These are phyloP conservation scores for Selenicereus undatus DNA, from an alignment of 148 eudicot genomes.

Conservation along the genomic window DNA sequence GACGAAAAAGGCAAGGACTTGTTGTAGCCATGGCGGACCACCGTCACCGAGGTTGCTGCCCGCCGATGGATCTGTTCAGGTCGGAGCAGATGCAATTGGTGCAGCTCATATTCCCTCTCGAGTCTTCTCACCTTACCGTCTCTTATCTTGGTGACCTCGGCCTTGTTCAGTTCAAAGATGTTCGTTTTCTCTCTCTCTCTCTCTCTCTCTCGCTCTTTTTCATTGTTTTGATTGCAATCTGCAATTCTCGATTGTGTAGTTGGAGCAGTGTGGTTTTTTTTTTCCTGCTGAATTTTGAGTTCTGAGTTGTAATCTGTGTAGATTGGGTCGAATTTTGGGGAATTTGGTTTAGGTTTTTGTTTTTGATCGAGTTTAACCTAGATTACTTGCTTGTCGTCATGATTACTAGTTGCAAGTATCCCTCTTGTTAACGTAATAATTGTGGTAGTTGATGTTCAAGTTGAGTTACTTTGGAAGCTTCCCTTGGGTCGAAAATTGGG, in stretches of 20 bases:
- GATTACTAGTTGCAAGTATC: neutral
- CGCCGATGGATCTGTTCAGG: slow-evolving; percentile 56
- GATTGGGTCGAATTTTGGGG: slow-evolving; percentile 2
- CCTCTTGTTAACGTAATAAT: neutral
- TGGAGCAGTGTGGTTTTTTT: neutral
- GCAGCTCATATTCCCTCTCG: slow-evolving; percentile 48
- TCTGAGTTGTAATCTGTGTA: neutral
- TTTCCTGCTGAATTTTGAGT: slow-evolving; percentile 9
- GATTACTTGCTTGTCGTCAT: neutral
- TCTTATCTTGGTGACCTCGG: slow-evolving; percentile 53
- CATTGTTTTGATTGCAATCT: neutral
- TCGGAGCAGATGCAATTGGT: slow-evolving; percentile 58
- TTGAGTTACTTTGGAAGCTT: neutral
- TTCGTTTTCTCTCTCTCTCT: slow-evolving; percentile 4
- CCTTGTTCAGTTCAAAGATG: slow-evolving; percentile 52
- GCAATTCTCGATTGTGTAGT: neutral
- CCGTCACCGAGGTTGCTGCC: slow-evolving; percentile 34
- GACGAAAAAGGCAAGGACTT: neutral
- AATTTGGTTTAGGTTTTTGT: neutral
- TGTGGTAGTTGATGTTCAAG: neutral
- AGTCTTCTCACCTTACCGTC: slow-evolving; percentile 45
- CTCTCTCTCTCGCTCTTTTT: neutral
- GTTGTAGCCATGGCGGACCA: slow-evolving; percentile 12
- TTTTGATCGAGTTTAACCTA: neutral
- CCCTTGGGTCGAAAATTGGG: neutral